Evolutionary conservation across 345 rosid species (phyloP).

Genomic region (Eucalyptus globulus): DNA sequence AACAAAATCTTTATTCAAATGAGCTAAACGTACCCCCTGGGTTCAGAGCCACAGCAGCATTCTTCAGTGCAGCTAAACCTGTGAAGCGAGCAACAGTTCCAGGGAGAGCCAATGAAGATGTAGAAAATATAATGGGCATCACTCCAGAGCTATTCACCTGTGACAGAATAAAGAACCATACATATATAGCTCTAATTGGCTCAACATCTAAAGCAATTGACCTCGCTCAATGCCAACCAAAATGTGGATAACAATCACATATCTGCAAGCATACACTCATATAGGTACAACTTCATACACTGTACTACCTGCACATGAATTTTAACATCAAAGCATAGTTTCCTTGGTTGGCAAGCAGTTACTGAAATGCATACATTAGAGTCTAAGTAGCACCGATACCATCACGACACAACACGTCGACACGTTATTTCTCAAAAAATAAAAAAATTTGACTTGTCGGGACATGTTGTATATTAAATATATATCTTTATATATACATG

Average conservation of each 20-base stretch:
- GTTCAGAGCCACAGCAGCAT: slow-evolving; percentile 71
- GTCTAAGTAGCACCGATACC: too few relatives aligned
- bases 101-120: slow-evolving; percentile 93
- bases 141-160: slow-evolving; percentile 96
- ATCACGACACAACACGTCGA: too few relatives aligned
- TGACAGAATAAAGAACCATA: neutral
- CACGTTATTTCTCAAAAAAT: too few relatives aligned
- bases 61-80: slow-evolving; percentile 72
- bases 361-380: neutral
- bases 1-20: neutral
- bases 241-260: neutral
- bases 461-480: too few relatives aligned
- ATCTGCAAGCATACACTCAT: neutral
- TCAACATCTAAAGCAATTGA: neutral
- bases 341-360: neutral
- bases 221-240: neutral
- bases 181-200: neutral
- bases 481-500: too few relatives aligned
- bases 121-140: slow-evolving; percentile 96
- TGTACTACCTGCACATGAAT: neutral
- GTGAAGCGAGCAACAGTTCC: slow-evolving; percentile 90
- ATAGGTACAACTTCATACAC: neutral
- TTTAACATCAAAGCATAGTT: neutral
- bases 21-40: slow-evolving; percentile 62
- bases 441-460: accelerated